A percentile compares a stretch with the other conserved stretches of the same genome.
Evolutionary conservation across 768 basidiomycete genomes (phyloP).

Genomic region (Tremella yokohamensis): DNA sequence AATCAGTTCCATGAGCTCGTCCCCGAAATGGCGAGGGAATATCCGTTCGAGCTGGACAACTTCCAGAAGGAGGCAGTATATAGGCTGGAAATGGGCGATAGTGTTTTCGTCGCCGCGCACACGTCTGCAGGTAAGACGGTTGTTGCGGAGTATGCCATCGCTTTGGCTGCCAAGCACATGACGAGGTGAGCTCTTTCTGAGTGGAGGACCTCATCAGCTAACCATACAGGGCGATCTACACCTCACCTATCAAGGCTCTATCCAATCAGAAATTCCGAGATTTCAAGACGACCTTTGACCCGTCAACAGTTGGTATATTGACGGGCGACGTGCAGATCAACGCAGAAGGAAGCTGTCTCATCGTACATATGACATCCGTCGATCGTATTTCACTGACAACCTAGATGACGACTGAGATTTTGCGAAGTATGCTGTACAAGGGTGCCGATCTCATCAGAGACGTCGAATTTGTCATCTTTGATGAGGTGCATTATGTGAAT

Average conservation of each 20-base stretch:
- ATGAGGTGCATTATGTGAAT: conserved; percentile 99
- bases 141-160: conserved; percentile 97
- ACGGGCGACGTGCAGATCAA: conserved; percentile 99
- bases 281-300: conserved; percentile 93
- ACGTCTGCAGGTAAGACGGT: conserved; percentile 99
- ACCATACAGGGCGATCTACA: conserved; percentile 80
- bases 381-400: conserved; percentile 1
- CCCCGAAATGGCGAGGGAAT: conserved; percentile 96
- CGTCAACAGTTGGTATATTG: conserved; percentile 86
- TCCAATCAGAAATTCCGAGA: conserved; percentile 99
- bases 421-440: conserved; percentile 92
- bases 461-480: conserved; percentile 98
- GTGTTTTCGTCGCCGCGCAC: conserved; percentile 98
- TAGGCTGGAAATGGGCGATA: conserved; percentile 93
- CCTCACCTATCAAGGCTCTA: conserved; percentile 95
- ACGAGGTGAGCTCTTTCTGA: conserved; percentile 64
- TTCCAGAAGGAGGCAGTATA: conserved; percentile 99
- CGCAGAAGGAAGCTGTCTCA: conserved; percentile 90
- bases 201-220: conserved; percentile 7
- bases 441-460: conserved; percentile 97
- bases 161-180: conserved; percentile 95
- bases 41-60: conserved; percentile 97
- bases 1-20: conserved; percentile 67
- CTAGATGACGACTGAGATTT: conserved; percentile 72
- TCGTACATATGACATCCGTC: conserved; percentile 61